Conservation (phyloP, 352 stramenopile genomes). For the Peronospora destructor region DNA sequence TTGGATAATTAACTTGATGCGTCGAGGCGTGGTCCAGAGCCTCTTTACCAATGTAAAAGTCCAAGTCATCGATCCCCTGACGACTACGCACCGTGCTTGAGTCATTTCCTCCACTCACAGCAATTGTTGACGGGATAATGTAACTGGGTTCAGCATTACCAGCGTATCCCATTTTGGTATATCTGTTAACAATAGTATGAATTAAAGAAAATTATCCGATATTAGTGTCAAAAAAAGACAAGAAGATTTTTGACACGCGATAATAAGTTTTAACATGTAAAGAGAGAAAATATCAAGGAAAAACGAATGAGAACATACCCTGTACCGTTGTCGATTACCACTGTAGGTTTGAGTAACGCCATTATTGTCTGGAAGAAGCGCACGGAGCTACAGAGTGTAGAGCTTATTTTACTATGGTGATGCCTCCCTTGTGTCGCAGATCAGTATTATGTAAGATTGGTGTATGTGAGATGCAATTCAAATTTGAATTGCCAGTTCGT, state of each 20-base stretch:
- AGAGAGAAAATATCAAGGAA: neutral
- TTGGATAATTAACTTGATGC: conserved; percentile 90
- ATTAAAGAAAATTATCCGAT: neutral
- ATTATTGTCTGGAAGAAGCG: conserved; percentile 23
- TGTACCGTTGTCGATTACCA: conserved; percentile 96
- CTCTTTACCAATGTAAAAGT: conserved; percentile 94
- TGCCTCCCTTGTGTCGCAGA: too few relatives aligned
- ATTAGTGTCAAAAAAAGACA: neutral
- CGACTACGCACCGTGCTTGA: conserved; percentile 71
- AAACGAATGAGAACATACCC: conserved; percentile 48
- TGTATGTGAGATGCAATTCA: too few relatives aligned
- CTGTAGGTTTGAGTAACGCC: conserved; percentile 83
- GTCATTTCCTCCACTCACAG: conserved; percentile 47
- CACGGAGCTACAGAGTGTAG: neutral
- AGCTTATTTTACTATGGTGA: too few relatives aligned
- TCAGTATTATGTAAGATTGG: too few relatives aligned
- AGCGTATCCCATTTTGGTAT: conserved; percentile 95
- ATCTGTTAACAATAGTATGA: conserved; percentile 45
- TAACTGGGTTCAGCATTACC: conserved; percentile 92
- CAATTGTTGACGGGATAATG: conserved; percentile 93
- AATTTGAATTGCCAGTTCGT: too few relatives aligned
- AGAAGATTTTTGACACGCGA: conserved; percentile 1
- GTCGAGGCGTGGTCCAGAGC: conserved; percentile 84
- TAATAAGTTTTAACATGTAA: neutral
- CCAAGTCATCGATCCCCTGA: conserved; percentile 90